phyloP scores from a whole-genome alignment of 2,329 filamentous ascomycete genomes.

The Phialophora tarda region DNA sequence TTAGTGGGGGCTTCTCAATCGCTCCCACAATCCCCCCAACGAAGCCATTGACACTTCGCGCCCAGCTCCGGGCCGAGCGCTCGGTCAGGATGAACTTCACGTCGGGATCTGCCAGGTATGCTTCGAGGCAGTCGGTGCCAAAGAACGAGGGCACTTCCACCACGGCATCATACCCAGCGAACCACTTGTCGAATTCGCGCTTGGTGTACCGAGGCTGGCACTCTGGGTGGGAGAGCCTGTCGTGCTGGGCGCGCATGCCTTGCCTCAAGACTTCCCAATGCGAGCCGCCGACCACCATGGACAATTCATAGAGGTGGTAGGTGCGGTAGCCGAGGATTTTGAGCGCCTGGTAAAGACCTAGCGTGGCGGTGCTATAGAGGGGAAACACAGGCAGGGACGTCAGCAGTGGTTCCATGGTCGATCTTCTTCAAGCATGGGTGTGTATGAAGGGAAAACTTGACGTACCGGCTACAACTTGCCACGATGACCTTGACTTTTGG shows the following conservation, averaged over 20 bases:
- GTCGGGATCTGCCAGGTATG: slow-evolving; percentile 10
- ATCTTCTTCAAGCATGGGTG: not conserved
- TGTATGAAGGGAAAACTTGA: not conserved
- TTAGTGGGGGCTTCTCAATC: slow-evolving; percentile 5
- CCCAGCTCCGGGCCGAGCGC: slow-evolving; percentile 13
- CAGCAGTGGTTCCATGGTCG: not conserved
- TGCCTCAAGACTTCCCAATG: slow-evolving; percentile 15
- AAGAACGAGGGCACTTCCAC: slow-evolving; percentile 15
- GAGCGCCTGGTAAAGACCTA: slow-evolving; percentile 15
- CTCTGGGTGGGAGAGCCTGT: not conserved
- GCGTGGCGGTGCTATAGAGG: slow-evolving; percentile 11
- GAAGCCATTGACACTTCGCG: slow-evolving; percentile 5
- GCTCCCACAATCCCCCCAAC: not conserved
- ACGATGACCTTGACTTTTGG: slow-evolving; percentile 11
- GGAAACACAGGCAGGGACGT: not conserved
- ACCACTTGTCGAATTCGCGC: slow-evolving; percentile 19
- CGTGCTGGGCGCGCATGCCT: not conserved
- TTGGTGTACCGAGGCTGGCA: slow-evolving; percentile 11
- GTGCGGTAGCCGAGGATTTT: slow-evolving; percentile 15
- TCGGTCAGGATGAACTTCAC: slow-evolving; percentile 17
- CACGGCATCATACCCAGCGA: slow-evolving; percentile 12
- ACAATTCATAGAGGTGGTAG: slow-evolving; percentile 15
- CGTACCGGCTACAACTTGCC: slow-evolving; percentile 18
- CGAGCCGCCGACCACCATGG: slow-evolving; percentile 1
- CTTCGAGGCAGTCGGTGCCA: slow-evolving; percentile 12